Percentiles rank a stretch among this genome's conserved stretches.
phyloP scores from a whole-genome alignment of 1,284 basidiomycete genomes.

The Ceratobasidium papillatum region DNA sequence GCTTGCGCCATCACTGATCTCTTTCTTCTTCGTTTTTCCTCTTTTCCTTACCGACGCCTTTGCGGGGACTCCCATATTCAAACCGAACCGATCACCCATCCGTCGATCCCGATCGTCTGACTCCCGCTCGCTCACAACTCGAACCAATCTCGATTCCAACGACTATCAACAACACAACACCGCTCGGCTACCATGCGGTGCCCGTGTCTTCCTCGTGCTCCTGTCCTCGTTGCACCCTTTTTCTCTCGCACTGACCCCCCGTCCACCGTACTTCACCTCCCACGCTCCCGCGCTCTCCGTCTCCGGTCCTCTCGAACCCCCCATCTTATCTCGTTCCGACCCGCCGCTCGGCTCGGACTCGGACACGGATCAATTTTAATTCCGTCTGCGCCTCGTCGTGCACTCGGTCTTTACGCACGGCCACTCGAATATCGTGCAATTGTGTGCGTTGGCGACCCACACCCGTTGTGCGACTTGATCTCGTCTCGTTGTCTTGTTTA shows the following conservation, averaged over 20 bases:
- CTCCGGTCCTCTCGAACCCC: constrained; percentile 6
- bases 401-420: not conserved
- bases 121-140: not conserved
- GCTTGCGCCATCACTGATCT: not conserved
- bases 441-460: not conserved
- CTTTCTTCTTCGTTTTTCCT: not conserved
- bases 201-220: not conserved
- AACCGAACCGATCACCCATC: not conserved
- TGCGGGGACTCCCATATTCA: not conserved
- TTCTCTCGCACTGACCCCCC: not conserved
- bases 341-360: constrained; percentile 24
- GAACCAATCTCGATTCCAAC: not conserved
- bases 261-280: not conserved
- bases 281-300: not conserved
- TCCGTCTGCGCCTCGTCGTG: not conserved
- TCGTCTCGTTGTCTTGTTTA: constrained; percentile 1
- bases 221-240: not conserved
- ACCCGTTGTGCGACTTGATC: not conserved
- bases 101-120: constrained; percentile 7
- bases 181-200: not conserved
- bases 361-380: constrained; percentile 37
- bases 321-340: constrained; percentile 23
- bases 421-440: not conserved
- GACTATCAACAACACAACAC: not conserved
- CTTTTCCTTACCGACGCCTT: not conserved